phyloP scores from a whole-genome alignment of 768 basidiomycete species.

The Ephemerocybe angulata region DNA sequence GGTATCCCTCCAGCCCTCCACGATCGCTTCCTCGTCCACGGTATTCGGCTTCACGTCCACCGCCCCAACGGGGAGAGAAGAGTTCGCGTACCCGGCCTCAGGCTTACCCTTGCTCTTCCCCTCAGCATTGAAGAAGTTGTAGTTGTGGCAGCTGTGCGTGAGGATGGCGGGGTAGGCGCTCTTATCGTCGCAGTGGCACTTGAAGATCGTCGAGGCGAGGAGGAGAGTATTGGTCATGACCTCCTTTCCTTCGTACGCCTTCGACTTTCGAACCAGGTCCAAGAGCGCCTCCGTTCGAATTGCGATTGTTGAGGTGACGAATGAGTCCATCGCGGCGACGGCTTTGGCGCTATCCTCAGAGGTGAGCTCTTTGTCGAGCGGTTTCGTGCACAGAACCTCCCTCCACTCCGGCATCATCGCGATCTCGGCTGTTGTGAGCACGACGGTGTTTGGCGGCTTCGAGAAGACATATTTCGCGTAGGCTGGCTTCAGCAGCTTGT shows the following conservation, averaged over 20 bases:
- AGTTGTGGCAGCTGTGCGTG: background rate
- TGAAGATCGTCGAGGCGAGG: background rate
- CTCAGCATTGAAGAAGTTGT: background rate
- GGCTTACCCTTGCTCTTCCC: too few relatives aligned
- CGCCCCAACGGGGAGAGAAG: background rate
- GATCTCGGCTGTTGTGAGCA: background rate
- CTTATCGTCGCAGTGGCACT: background rate
- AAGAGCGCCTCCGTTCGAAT: background rate
- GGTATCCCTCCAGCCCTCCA: background rate
- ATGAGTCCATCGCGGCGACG: background rate
- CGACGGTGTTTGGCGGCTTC: background rate
- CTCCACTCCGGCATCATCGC: background rate
- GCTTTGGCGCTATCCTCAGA: background rate
- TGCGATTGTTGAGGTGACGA: too few relatives aligned
- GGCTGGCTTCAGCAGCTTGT: background rate
- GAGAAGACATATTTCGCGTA: background rate
- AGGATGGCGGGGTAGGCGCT: background rate
- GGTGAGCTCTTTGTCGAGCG: background rate
- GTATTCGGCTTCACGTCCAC: too few relatives aligned
- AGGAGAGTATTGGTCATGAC: background rate
- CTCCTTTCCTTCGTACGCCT: background rate
- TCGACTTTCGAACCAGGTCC: background rate
- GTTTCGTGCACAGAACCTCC: background rate
- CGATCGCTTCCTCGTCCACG: background rate
- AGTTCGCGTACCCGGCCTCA: too few relatives aligned